Evolutionary conservation across 2,329 filamentous ascomycete species (phyloP), one percentile per base, ranked within the genome.

Genomic region (Pestalotiopsis sp.): DNA sequence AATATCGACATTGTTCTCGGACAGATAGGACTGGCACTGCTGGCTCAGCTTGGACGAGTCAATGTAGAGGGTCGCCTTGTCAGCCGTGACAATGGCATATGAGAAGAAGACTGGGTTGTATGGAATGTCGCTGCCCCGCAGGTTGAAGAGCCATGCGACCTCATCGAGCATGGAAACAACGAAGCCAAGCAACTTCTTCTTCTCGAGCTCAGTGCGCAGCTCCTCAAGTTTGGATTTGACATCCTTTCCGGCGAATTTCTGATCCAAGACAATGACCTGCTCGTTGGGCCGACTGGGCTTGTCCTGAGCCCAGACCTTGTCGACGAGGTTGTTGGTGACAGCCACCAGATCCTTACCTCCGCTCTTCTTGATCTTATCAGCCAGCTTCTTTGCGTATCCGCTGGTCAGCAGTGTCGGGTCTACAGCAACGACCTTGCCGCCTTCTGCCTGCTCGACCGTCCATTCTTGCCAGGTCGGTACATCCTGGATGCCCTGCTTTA

Each of bases 91-190:
- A 57, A 96, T 88, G 59, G 95, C 95, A 76, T 98, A 99, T 17
- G 95, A 96, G 82, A 98, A 98, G 85, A 99, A 98, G 64, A 99
- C 96, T 0, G 96, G 96, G 78, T 99, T 99, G 83, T 96, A 99
- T 0, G 94, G 93, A 72, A 99, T 98, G 78, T 98, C 96, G 79
- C 88, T 96, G 74, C 96, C 96, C 74, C 96, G 91, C 63, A 99
- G 83, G 81, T 99, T 99, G 84, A 98, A 98, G n/a, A 99, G 86
- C 96, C 96, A 99, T 12, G 96, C 96, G 75, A 98, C 90, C 81
- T 99, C 96, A 76, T 99, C 96, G 58, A 99, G 88, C 91, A 97
- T 95, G 5, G 95, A 98, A 60, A 98, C 89, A 63, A 98, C 90
- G 74, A 98, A 94, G 1, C 93, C 95, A 20, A 91, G 88, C 5